Percentiles rank a stretch among this genome's conserved stretches.
Evolutionary conservation across 2,329 filamentous ascomycete genomes (phyloP).

Genomic region (Xylaria sp.): DNA sequence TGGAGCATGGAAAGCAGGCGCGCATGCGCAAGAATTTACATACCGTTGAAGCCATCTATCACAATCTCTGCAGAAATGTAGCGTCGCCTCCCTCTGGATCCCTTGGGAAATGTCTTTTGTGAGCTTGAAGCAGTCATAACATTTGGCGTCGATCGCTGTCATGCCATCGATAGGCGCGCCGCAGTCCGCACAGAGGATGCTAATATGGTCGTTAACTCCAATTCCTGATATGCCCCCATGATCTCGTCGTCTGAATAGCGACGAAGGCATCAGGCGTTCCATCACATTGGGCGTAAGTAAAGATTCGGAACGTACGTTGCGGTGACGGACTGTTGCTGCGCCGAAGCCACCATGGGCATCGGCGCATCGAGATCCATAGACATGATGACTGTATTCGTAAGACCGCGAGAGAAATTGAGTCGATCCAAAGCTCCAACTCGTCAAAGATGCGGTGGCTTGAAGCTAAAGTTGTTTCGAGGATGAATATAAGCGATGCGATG

Average conservation of each 20-base stretch:
- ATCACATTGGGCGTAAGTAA: neutral
- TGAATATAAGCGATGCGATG: neutral
- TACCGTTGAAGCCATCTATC: conserved; percentile 33
- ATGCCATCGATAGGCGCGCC: conserved; percentile 95
- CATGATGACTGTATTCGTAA: conserved; percentile 42
- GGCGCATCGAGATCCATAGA: conserved; percentile 65
- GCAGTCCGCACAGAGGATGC: conserved; percentile 97
- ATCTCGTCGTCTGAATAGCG: no score
- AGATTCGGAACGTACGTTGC: conserved; percentile 57
- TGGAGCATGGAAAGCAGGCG: conserved; percentile 40
- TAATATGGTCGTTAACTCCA: conserved; percentile 48
- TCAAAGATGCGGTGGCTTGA: neutral
- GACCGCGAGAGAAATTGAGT: neutral
- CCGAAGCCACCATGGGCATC: conserved; percentile 50
- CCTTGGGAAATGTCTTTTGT: conserved; percentile 92
- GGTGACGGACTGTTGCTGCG: conserved; percentile 40
- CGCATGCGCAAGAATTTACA: neutral
- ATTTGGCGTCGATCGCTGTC: conserved; percentile 81
- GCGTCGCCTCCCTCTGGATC: conserved; percentile 85
- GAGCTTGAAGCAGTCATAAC: conserved; percentile 94
- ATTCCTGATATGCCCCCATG: no score
- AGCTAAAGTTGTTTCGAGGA: neutral
- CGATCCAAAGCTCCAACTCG: neutral
- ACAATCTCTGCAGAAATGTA: conserved; percentile 74
- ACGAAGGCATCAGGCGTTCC: no score